Evolutionary conservation across 73 alveolate genomes (phyloP).

Genomic region (Tetrahymena borealis): DNA sequence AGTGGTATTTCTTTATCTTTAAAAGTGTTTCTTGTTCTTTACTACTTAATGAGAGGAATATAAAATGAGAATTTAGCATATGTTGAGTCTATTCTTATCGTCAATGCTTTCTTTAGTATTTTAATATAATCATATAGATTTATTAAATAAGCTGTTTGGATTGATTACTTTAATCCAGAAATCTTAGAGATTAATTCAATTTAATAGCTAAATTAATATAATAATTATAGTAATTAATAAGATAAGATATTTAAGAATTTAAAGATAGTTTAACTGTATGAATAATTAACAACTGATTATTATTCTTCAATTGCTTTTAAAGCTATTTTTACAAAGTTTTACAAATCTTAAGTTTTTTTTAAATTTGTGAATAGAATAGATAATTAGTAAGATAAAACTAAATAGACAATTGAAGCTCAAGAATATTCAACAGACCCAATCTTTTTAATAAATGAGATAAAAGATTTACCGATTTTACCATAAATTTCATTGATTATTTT

Average conservation of each 20-base stretch:
- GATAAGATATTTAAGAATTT: background rate
- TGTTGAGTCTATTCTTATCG: background rate
- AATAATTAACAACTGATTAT: too few relatives aligned
- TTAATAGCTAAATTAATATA: background rate
- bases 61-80: background rate
- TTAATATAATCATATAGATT: background rate
- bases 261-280: background rate
- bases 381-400: too few relatives aligned
- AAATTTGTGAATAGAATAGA: too few relatives aligned
- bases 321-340: too few relatives aligned
- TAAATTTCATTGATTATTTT: background rate
- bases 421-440: too few relatives aligned
- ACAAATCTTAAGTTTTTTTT: too few relatives aligned
- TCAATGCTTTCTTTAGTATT: background rate
- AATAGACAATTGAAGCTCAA: too few relatives aligned
- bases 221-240: background rate
- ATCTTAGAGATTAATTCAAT: background rate
- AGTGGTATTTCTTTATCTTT: background rate
- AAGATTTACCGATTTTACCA: background rate
- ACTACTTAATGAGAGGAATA: background rate
- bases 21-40: background rate
- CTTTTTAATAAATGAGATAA: too few relatives aligned
- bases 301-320: too few relatives aligned
- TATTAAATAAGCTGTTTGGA: background rate
- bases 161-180: background rate